Evolutionary conservation across 129 eudicot species (phyloP), one percentile per base, ranked within the genome.

Genomic region (Saussurea involucrata): DNA sequence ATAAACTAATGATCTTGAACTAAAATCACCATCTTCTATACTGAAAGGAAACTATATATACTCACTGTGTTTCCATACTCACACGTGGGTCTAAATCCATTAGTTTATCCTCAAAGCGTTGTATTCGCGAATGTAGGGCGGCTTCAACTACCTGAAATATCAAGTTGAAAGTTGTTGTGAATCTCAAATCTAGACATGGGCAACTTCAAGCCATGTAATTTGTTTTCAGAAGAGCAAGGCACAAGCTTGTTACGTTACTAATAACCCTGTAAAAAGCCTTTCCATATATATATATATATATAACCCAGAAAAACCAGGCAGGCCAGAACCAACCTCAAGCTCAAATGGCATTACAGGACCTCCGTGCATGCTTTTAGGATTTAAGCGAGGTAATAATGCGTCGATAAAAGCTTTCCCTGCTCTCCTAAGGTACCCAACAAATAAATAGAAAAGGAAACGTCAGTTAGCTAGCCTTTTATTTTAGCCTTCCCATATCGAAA

Each of bases 81-180:
- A 95, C 99, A 82, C 97, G 95, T 80, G 99, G 99, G 87, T 95
- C 99, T 88, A 90, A 83, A 68, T 88, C 97, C 99, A 88, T 85
- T 76, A 95, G 77, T 83, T 83, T 86, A 49, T 79, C 86, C 81
- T 95, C 99, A 72, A 92, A 81, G 6, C 95, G 86, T 73, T 95
- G 96, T 79, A 92, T 90, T 64, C 99, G 88, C 33, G 99, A 95
- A 79, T 86, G 89, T 58, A 95, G 65, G 44, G 99, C 99, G 58
- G 97, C 99, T 90, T 95, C 99, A 84, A 95, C 97, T 58, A 86
- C 97, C 99, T 95, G 89, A 73, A 76, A 83, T 33, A 44, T 61
- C 77, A 76, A 29, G 61, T 71, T 31, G 9, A 37, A 37, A 73
- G 24, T 58, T 67, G 64, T 71, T 63, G 29, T 42, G 37, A 68